Evolutionary conservation across 495 filamentous ascomycete genomes (phyloP).

Genomic region (Podospora australis): DNA sequence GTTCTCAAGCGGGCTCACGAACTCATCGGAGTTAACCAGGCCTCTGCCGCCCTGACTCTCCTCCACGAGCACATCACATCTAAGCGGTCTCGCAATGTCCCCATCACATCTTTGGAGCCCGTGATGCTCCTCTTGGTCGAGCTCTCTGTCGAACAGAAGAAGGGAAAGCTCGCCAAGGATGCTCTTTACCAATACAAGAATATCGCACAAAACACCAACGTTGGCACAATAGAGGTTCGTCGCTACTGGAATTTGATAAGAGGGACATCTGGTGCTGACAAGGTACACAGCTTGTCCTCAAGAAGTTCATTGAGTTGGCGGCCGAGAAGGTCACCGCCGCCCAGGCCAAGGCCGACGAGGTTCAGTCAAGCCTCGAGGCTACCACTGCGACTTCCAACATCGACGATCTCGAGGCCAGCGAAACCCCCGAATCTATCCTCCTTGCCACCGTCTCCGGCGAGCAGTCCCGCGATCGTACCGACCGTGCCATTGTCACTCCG

Average conservation of each 20-base stretch:
- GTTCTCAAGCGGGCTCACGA: constrained; percentile 97
- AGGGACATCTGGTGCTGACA: constrained; percentile 20
- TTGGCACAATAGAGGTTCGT: constrained; percentile 86
- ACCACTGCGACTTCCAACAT: constrained; percentile 58
- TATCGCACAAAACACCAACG: constrained; percentile 96
- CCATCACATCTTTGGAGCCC: constrained; percentile 92
- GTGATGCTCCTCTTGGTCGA: constrained; percentile 98
- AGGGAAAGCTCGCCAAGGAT: constrained; percentile 97
- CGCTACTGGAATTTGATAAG: background rate
- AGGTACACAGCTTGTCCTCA: constrained; percentile 65
- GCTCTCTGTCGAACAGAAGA: constrained; percentile 90
- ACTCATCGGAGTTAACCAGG: constrained; percentile 94
- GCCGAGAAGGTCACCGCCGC: constrained; percentile 94
- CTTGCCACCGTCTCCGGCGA: constrained; percentile 96
- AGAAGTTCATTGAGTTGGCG: constrained; percentile 94
- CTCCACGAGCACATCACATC: constrained; percentile 99
- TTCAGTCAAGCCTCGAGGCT: constrained; percentile 80
- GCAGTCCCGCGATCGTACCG: constrained; percentile 92
- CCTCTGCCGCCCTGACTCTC: constrained; percentile 82
- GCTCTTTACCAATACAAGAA: constrained; percentile 99
- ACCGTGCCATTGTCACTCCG: constrained; percentile 94
- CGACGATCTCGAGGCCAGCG: constrained; percentile 92
- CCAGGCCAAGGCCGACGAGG: constrained; percentile 90
- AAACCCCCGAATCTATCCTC: constrained; percentile 96
- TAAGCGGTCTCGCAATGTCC: constrained; percentile 93